These are phyloP conservation scores for Calocera viscosa DNA, from an alignment of 768 basidiomycete genomes.

Conservation along the genomic window DNA sequence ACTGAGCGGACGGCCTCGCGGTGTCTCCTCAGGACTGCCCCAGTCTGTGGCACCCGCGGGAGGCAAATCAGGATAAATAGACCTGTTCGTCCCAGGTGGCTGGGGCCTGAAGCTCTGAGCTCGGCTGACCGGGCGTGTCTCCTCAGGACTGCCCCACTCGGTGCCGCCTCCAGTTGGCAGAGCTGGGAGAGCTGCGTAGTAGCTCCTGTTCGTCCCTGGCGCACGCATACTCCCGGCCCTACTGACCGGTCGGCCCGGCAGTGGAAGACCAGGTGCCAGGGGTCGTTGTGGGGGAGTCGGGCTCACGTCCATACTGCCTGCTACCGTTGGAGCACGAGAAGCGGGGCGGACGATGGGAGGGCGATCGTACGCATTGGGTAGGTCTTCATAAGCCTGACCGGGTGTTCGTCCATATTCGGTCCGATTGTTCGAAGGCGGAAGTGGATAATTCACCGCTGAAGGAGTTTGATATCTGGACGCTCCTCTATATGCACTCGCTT, in stretches of 20 bases:
- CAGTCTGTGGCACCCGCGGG: background rate
- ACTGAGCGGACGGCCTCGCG: background rate
- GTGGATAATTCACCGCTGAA: background rate
- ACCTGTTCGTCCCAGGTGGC: background rate
- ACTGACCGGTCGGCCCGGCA: background rate
- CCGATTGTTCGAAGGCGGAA: background rate
- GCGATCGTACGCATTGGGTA: background rate
- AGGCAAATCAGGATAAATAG: background rate
- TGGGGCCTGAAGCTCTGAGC: background rate
- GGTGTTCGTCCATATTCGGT: background rate
- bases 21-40: background rate
- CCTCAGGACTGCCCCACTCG: background rate
- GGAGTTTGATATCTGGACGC: background rate
- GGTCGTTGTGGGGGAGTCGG: background rate
- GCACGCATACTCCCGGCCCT: background rate
- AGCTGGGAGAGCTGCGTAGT: background rate
- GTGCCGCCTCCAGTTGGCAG: background rate
- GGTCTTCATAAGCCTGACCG: background rate
- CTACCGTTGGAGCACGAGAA: background rate
- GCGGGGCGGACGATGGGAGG: background rate
- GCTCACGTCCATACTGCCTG: background rate
- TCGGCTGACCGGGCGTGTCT: background rate
- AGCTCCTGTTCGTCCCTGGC: background rate
- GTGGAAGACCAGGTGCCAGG: background rate
- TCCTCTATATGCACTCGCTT: background rate